Evolutionary conservation across 805 yeast genomes (phyloP), one percentile per base, ranked within the genome.

Genomic region (Candida nanaspora): DNA sequence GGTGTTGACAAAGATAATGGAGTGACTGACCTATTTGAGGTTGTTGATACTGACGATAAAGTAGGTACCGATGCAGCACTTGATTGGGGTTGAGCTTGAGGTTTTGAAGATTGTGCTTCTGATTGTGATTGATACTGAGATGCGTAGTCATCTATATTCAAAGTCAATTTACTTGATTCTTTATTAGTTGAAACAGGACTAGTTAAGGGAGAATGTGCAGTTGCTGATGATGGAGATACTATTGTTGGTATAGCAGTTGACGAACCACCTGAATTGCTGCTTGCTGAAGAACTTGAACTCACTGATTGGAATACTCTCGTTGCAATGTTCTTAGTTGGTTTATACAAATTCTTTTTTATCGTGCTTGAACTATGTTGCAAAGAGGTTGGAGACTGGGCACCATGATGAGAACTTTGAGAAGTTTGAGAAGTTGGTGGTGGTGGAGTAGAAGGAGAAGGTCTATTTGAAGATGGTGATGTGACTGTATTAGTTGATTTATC

Each of bases 251-350:
- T 11, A 23, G 11, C 27, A 30, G 33, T 14, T 16, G 33, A 30
- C 6, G 30, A 28, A 11, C 30, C 14, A 28, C 30, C 20, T 30
- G 33, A 30, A 30, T 15, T 16, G 16, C 16, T 33, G 10, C 11
- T 23, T 23, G 27, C 7, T 8, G 27, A 23, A 8, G 27, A 23
- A 23, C 35, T 33, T 33, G 35, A 33, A 21, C 35, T 21, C 7
- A 20, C 27, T 9, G 26, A 22, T 21, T 33, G 26, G 27, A 33
- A 33, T 21, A 33, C 35, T n/a, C 26, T 33, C 4, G 35, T 21
- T 4, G 35, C 27, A 5, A 33, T 33, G 14, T 33, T 33, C 27
- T 33, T 33, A 21, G 34, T 31, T 31, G 35, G 35, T n/a, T 33
- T 33, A 21, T 33, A 33, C 11, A 33, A 14, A n/a, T 21, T 33